A percentile compares a stretch with the other conserved stretches of the same genome.
Conservation (phyloP, 495 filamentous ascomycete genomes). For the Staphylotrichum longicolle region DNA sequence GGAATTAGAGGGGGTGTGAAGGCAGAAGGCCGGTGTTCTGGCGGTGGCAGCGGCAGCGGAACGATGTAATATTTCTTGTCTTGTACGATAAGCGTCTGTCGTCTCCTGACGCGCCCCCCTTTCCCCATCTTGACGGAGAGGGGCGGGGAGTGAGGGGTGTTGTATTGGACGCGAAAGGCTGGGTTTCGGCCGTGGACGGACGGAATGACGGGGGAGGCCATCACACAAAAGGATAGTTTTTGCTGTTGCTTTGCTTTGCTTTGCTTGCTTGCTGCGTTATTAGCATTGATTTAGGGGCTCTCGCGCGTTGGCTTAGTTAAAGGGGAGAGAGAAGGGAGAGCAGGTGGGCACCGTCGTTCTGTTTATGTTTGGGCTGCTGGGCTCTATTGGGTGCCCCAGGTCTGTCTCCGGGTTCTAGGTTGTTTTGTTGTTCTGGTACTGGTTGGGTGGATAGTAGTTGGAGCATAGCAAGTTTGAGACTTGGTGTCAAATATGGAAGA, state of each 20-base stretch:
- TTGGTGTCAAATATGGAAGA: no score
- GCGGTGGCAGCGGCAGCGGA: neutral
- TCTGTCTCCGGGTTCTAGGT: no score
- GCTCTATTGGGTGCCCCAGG: no score
- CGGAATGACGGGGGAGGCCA: neutral
- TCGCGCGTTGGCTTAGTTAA: neutral
- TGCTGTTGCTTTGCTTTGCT: no score
- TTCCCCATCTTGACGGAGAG: neutral
- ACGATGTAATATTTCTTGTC: constrained; percentile 9
- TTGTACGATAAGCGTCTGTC: constrained; percentile 14
- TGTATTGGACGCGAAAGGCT: neutral
- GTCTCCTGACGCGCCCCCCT: neutral
- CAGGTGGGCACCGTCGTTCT: neutral
- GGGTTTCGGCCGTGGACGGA: neutral
- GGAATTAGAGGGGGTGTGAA: neutral
- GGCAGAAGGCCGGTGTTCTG: neutral
- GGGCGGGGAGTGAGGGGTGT: neutral
- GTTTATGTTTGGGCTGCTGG: neutral
- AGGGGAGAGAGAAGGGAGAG: neutral
- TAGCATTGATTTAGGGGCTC: constrained; percentile 8
- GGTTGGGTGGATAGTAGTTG: no score
- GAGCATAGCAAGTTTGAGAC: no score
- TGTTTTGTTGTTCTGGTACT: no score
- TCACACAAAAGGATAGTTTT: constrained; percentile 14
- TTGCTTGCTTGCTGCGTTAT: neutral